Base-by-base conservation (phyloP, 1,284 basidiomycete species). In the Sanghuangporus sanghuang region DNA sequence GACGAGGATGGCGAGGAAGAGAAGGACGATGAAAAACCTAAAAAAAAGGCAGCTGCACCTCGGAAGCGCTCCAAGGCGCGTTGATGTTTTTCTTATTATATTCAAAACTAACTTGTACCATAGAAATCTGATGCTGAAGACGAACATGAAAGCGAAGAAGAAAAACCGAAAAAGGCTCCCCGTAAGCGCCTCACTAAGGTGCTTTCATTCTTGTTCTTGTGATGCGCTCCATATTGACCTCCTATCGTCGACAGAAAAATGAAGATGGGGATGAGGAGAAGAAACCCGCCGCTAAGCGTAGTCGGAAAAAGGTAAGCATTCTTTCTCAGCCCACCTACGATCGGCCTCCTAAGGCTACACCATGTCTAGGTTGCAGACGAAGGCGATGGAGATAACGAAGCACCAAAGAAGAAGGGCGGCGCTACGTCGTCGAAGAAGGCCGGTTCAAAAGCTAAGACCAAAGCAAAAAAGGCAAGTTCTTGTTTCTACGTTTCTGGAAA, bases 161-260 rank as follows among this genome's bases (percentile, higher is more conserved):
- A 76, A 61, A 77, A 78, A 66, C 72, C 73, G 72, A 78, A 73
- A 66, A 72, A 69, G 59, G 67, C 68, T 40, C 63, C 68, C 3
- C 50, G 66, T 16, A 71, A 71, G 65, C 68, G 64, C 40, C 64
- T 38, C 11, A 8, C 53, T 16, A 65, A 63, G 49, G 59, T 61
- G 27, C 11, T 40, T 46, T 27, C 56, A 48, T 46, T 35, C 46
- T 40, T 23, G 27, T 14, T 18, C 54, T 21, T 32, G 14, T 38
- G 9, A 36, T 1, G 6, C 18, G 21, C 23, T 12, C 6, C 56
- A 6, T 46, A 21, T 38, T 57, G 14, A 40, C 6, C 32, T 18
- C 14, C 12, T 61, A 3, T 39, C 44, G 6, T 18, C 14, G 12
- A 39, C 18, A 62, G 61, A 62, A 57, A 46, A 66, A 70, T 60